phyloP scores from a whole-genome alignment of 192 early-diverging fungal species.

The Chytriomyces confervae region DNA sequence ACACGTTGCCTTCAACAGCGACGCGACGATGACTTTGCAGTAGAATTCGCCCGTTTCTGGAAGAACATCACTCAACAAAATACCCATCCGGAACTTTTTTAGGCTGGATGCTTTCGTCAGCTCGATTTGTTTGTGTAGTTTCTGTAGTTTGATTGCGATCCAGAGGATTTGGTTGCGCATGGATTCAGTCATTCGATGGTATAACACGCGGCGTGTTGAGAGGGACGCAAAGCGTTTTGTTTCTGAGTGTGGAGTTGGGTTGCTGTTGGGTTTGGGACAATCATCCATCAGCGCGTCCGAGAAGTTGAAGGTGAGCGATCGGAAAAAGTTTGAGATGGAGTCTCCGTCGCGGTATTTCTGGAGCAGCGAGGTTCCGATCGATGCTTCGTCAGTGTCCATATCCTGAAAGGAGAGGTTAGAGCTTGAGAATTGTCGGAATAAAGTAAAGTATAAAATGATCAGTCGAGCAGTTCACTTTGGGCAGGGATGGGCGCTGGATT shows the following conservation, averaged over 20 bases:
- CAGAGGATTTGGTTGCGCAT: slow-evolving; percentile 31
- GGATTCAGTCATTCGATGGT: slow-evolving; percentile 32
- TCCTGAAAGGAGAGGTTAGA: not conserved
- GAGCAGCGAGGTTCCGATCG: slow-evolving; percentile 1
- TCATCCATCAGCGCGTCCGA: not conserved
- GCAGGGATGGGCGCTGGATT: not conserved
- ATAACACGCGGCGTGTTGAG: not conserved
- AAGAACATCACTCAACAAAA: slow-evolving; percentile 23
- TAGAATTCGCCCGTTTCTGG: slow-evolving; percentile 29
- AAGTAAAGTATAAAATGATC: not conserved
- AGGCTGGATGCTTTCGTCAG: not conserved
- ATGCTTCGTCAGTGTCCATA: not conserved
- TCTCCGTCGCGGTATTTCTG: slow-evolving; percentile 33
- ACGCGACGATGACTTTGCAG: slow-evolving; percentile 7
- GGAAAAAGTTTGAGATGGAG: slow-evolving; percentile 29
- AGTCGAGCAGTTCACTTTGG: slow-evolving; percentile 23
- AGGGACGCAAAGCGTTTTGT: not conserved
- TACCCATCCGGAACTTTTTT: not conserved
- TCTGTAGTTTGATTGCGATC: not conserved
- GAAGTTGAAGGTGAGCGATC: slow-evolving; percentile 11
- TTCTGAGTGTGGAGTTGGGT: not conserved
- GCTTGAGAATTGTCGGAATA: not conserved
- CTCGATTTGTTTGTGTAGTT: not conserved
- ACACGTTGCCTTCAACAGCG: slow-evolving; percentile 3
- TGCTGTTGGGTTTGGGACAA: not conserved